Base-by-base conservation (phyloP, 768 basidiomycete genomes). In the Hypsizygus marmoreus region DNA sequence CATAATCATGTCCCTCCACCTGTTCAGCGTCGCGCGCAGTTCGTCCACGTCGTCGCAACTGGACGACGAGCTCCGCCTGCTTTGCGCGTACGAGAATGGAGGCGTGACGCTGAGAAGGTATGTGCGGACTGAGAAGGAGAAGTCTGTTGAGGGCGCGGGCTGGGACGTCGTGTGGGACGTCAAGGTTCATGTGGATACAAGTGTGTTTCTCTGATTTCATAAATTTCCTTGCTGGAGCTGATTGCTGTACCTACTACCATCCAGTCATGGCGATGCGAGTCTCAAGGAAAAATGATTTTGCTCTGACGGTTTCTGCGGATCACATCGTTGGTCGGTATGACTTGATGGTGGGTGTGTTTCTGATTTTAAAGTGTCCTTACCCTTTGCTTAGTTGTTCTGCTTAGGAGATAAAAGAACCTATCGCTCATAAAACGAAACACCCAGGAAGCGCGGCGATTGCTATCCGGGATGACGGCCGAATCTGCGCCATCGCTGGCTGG, bases 401-500 rank as follows among this genome's bases (percentile, higher is more conserved):
- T 41, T 6, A 23, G n/a, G 16, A 20, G 17, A 11, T 14, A n/a
- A n/a, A n/a, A n/a, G n/a, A n/a, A n/a, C n/a, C n/a, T n/a, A n/a
- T n/a, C n/a, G n/a, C n/a, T n/a, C n/a, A n/a, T n/a, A n/a, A n/a
- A 34, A 92, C 83, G 16, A 92, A 86, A 56, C 75, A 90, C 51
- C 81, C 90, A 0, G 93, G 94, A 3, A 93, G 93, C 58, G 77
- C 78, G 0, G 77, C 81, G 6, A 64, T 97, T n/a, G 78, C 84
- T 3, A 81, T 97, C 10, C 81, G 83, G 4, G 75, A 80, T 26
- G 85, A 89, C 53, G 91, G 84, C 0, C 77, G 78, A 16, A 80
- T 97, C 0, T 87, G 93, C 55, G 94, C 93, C 0, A 72, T 94
- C 2, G 95, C 88, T 2, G 92, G 94, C 0, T 97, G 95, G 95